Base-by-base conservation (phyloP, 2,329 filamentous ascomycete genomes). In the Beauveria australis region DNA sequence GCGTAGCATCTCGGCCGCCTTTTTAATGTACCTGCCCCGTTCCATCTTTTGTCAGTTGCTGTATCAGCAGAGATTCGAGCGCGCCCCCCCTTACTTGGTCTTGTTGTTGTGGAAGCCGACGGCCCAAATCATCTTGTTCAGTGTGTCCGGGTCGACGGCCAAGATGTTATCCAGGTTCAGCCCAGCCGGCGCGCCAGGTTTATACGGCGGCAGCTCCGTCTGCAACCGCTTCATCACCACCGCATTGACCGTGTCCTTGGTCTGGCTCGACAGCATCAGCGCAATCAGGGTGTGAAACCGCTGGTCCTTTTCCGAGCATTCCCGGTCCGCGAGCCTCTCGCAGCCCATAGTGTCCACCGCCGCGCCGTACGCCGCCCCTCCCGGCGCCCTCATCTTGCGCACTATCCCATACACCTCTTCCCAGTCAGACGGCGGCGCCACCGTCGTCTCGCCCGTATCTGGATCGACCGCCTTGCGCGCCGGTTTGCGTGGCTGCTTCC, bases 331-430 rank as follows among this genome's bases (percentile, higher is more conserved):
- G 10, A 94, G 79, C 8, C 84, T 83, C 74, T 92, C 92, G 74
- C 94, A 99, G 12, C 94, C 94, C 92, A 97, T 97, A 0, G 93
- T 97, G 73, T 99, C 94, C 12, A 99, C 94, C 0, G 93, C 89
- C 1, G 94, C 94, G 82, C 89, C 74, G 77, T 82, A 71, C 71
- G 89, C 75, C 75, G 74, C 69, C 7, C 80, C 81, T 3, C 79
- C 81, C 0, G 75, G 71, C 5, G 74, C 72, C 2, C 85, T 87
- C 92, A 97, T 97, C 68, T 84, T 81, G 68, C 88, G 87, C 49
- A 95, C 89, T 0, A 84, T 76, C 40, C 81, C 75, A 75, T 97
- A 99, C 61, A 96, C 85, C 61, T 86, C 82, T 64, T 91, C 85
- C 94, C 94, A 97, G 71, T 92, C 86, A 0, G 85, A 80, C 0